Conservation (phyloP, 352 stramenopile species). For the Aphanomyces cochlioides region DNA sequence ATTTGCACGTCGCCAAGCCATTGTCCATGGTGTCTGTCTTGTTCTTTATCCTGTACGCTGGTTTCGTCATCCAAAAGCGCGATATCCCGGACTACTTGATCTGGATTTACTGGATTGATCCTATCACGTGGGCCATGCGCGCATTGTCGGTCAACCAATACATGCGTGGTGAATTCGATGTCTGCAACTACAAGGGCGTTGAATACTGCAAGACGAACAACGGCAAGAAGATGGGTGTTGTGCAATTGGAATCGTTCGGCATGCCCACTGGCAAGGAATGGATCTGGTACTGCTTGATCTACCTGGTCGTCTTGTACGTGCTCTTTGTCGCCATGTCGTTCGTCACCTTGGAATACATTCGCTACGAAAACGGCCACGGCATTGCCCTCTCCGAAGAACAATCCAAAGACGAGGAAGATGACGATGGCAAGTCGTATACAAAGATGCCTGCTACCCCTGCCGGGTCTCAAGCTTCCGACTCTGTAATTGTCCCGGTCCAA, state of each 20-base stretch:
- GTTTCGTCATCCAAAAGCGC: conserved; percentile 31
- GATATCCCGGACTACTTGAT: conserved; percentile 32
- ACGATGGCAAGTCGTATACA: background rate
- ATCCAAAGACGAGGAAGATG: background rate
- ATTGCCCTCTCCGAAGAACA: conserved; percentile 30
- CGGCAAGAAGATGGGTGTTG: conserved; percentile 40
- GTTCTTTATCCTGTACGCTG: conserved; percentile 46
- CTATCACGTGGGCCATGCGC: conserved; percentile 26
- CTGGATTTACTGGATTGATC: conserved; percentile 33
- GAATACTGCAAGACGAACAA: conserved; percentile 35
- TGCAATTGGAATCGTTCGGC: conserved; percentile 48
- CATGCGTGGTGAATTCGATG: conserved; percentile 11
- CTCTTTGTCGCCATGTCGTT: conserved; percentile 41
- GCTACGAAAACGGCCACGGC: conserved; percentile 33
- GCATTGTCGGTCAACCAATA: conserved; percentile 28
- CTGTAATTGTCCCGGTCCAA: background rate
- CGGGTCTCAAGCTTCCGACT: background rate
- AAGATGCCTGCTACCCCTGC: background rate
- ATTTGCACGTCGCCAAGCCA: conserved; percentile 51
- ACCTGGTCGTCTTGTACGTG: conserved; percentile 49
- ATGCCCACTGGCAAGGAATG: conserved; percentile 45
- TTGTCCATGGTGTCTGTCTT: conserved; percentile 57
- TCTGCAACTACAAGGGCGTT: conserved; percentile 23
- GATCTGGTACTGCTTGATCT: conserved; percentile 59
- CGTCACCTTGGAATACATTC: conserved; percentile 44